A percentile compares a stretch with the other conserved stretches of the same genome.
Evolutionary conservation across 2,329 filamentous ascomycete species (phyloP).

Genomic region (Fusarium heterosporum): DNA sequence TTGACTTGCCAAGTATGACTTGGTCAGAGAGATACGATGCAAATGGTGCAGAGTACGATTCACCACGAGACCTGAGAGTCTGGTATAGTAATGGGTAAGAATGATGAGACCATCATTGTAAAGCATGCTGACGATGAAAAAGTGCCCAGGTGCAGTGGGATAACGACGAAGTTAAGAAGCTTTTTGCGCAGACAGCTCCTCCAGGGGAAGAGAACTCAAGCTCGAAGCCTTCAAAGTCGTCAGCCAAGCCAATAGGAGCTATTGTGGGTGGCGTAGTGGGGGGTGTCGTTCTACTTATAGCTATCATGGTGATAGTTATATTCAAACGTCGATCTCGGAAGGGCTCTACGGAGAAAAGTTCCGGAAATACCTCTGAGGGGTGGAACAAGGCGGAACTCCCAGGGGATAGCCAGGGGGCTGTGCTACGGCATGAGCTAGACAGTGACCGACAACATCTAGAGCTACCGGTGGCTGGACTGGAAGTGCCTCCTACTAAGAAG

Average conservation of each 20-base stretch:
- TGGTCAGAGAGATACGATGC: neutral
- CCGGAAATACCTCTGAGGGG: neutral
- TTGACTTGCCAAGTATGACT: neutral
- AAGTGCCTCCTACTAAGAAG: too few relatives aligned
- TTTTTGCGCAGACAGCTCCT: neutral
- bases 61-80: neutral
- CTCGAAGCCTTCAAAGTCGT: too few relatives aligned
- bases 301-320: neutral
- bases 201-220: too few relatives aligned
- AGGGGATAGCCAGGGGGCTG: neutral
- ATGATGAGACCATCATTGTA: accelerated
- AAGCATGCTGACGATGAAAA: neutral
- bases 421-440: neutral
- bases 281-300: neutral
- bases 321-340: neutral
- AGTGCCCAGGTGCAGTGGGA: neutral
- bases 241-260: neutral
- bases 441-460: neutral
- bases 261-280: neutral
- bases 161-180: neutral
- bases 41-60: neutral
- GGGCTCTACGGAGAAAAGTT: neutral
- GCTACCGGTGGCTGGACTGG: neutral
- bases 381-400: neutral
- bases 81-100: conserved; percentile 2